These are phyloP conservation scores for Wickerhamiella domercqiae DNA, from an alignment of 805 yeast species.

Conservation along the genomic window DNA sequence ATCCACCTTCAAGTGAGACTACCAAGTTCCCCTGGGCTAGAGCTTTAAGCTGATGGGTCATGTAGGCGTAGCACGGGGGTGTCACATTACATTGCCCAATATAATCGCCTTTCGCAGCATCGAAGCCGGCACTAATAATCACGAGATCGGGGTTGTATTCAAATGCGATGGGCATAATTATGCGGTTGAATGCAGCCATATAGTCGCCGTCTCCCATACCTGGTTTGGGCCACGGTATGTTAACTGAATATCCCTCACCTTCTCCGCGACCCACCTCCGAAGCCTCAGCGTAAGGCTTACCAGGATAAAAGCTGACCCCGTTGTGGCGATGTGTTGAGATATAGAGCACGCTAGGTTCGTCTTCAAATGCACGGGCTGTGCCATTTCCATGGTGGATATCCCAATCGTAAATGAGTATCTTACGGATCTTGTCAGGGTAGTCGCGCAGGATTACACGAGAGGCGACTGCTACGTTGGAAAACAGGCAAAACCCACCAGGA, in stretches of 20 bases:
- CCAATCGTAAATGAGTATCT: slow-evolving; percentile 84
- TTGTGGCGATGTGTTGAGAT: slow-evolving; percentile 88
- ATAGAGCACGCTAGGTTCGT: slow-evolving; percentile 82
- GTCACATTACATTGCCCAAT: slow-evolving; percentile 94
- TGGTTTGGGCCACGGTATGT: slow-evolving; percentile 83
- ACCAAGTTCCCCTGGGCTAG: slow-evolving; percentile 79
- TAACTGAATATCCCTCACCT: slow-evolving; percentile 79
- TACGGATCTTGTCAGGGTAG: slow-evolving; percentile 79
- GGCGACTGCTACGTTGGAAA: slow-evolving; percentile 94
- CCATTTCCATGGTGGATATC: slow-evolving; percentile 99
- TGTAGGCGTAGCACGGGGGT: slow-evolving; percentile 90
- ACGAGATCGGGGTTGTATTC: slow-evolving; percentile 91
- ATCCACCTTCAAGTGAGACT: slow-evolving; percentile 92
- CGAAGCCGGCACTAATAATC: slow-evolving; percentile 89
- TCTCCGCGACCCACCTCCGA: slow-evolving; percentile 70
- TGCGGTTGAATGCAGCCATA: slow-evolving; percentile 72
- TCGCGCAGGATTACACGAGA: slow-evolving; percentile 67
- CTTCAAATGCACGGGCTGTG: slow-evolving; percentile 79
- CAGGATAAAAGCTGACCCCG: slow-evolving; percentile 85
- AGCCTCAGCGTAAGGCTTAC: slow-evolving; percentile 67
- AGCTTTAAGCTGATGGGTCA: slow-evolving; percentile 83
- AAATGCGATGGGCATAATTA: slow-evolving; percentile 72
- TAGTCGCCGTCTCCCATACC: slow-evolving; percentile 96
- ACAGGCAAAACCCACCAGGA: slow-evolving; percentile 94
- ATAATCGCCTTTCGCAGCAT: slow-evolving; percentile 96